These are phyloP conservation scores for Carex cristatella DNA, from an alignment of 176 grass and related monocot species.

Conservation along the genomic window DNA sequence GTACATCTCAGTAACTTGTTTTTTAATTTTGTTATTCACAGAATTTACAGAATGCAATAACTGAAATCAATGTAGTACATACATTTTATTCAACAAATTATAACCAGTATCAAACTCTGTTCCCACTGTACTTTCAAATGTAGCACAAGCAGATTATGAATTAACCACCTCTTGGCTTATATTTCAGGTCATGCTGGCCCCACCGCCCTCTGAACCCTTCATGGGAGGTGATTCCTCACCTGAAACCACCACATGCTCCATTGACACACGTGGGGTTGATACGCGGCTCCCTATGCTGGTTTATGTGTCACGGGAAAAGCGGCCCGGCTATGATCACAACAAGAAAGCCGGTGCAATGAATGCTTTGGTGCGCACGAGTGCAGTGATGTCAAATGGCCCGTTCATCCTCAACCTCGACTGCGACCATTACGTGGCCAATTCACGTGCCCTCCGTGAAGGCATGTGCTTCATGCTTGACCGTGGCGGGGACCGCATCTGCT, in stretches of 20 bases:
- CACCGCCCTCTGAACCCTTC: slow-evolving; percentile 58
- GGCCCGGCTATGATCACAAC: slow-evolving; percentile 88
- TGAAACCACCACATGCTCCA: slow-evolving; percentile 23
- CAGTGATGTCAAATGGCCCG: slow-evolving; percentile 91
- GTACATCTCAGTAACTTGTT: no score
- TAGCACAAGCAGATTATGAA: neutral
- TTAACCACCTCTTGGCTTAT: neutral
- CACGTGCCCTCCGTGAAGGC: slow-evolving; percentile 61
- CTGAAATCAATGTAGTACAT: neutral
- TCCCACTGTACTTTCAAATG: neutral
- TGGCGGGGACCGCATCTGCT: slow-evolving; percentile 83
- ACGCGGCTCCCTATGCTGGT: slow-evolving; percentile 83
- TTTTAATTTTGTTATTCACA: neutral
- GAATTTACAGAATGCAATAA: neutral
- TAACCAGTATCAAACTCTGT: neutral
- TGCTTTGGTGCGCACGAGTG: slow-evolving; percentile 69
- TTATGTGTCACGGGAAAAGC: slow-evolving; percentile 83
- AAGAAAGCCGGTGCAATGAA: slow-evolving; percentile 96
- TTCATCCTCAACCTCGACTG: slow-evolving; percentile 97
- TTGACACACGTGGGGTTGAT: slow-evolving; percentile 71
- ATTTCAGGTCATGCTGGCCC: slow-evolving; percentile 76
- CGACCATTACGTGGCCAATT: slow-evolving; percentile 90
- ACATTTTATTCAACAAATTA: no score
- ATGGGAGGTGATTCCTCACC: slow-evolving; percentile 39
- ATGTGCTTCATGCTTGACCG: slow-evolving; percentile 99